phyloP scores from a whole-genome alignment of 2,329 filamentous ascomycete genomes.

The Fusarium sp. region DNA sequence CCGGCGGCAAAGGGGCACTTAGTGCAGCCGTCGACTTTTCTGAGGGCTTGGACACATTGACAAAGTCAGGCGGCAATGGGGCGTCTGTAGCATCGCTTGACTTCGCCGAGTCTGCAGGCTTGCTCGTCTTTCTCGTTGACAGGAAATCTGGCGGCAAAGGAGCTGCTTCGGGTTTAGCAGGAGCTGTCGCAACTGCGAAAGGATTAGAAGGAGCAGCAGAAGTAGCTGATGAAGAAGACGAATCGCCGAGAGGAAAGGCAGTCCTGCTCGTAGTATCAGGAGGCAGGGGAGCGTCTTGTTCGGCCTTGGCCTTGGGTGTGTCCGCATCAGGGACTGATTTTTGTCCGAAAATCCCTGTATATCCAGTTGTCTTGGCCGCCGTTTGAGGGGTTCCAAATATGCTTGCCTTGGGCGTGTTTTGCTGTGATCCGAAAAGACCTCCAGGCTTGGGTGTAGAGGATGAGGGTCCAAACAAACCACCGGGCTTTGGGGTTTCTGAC shows the following conservation, averaged over 20 bases:
- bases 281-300: slow-evolving; percentile 59
- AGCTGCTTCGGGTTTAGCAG: slow-evolving; percentile 46
- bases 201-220: slow-evolving; percentile 50
- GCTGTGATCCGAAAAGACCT: slow-evolving; percentile 37
- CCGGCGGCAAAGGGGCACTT: slow-evolving; percentile 30
- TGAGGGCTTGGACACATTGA: slow-evolving; percentile 32
- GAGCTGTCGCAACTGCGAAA: slow-evolving; percentile 45
- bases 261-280: slow-evolving; percentile 68
- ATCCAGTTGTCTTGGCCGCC: slow-evolving; percentile 35
- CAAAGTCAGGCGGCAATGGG: slow-evolving; percentile 50
- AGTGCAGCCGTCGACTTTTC: slow-evolving; percentile 7
- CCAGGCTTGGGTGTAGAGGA: slow-evolving; percentile 46
- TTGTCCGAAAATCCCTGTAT: slow-evolving; percentile 41
- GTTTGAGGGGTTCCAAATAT: slow-evolving; percentile 36
- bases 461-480: slow-evolving; percentile 37
- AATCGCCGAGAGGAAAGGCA: slow-evolving; percentile 61
- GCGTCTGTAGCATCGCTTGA: slow-evolving; percentile 33
- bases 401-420: slow-evolving; percentile 35
- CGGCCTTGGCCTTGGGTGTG: slow-evolving; percentile 53
- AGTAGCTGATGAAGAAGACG: slow-evolving; percentile 63
- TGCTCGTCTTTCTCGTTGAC: slow-evolving; percentile 34
- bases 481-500: slow-evolving; percentile 38
- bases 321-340: slow-evolving; percentile 31
- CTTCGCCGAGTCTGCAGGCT: slow-evolving; percentile 11
- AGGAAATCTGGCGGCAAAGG: slow-evolving; percentile 59